Conservation (phyloP, 164 flowering plant species). For the Chloranthus sessilifolius region DNA sequence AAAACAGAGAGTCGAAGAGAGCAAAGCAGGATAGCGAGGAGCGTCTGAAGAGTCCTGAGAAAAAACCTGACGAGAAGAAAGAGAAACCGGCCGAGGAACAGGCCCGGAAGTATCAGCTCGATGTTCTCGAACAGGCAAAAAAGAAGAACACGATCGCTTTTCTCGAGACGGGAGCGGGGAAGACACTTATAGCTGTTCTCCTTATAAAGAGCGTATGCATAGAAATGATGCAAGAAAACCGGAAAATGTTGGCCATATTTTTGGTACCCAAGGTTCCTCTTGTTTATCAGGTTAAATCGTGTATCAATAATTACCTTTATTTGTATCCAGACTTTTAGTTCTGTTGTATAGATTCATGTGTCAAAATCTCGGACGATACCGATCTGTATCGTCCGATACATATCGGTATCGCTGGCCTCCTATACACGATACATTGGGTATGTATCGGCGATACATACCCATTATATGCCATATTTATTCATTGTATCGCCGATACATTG, state of each 20-base stretch:
- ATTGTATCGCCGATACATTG: too few species aligned
- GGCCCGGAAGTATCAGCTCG: slow-evolving; percentile 87
- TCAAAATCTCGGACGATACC: too few species aligned
- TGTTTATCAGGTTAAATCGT: slow-evolving; percentile 95
- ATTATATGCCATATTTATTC: too few species aligned
- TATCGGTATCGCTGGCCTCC: too few species aligned
- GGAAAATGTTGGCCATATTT: slow-evolving; percentile 89
- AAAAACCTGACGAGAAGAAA: slow-evolving; percentile 41
- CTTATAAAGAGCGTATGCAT: slow-evolving; percentile 66
- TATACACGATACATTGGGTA: too few species aligned
- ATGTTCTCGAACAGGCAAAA: slow-evolving; percentile 96
- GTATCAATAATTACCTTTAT: neutral
- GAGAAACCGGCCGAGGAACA: slow-evolving; percentile 68
- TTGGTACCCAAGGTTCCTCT: slow-evolving; percentile 97
- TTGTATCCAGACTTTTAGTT: too few species aligned
- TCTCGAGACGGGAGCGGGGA: slow-evolving; percentile 98
- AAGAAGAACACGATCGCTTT: slow-evolving; percentile 92
- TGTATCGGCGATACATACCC: too few species aligned
- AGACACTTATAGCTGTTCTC: slow-evolving; percentile 92
- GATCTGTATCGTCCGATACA: too few species aligned
- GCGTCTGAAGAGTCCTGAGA: slow-evolving; percentile 29
- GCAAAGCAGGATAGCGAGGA: slow-evolving; percentile 29
- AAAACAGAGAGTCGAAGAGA: slow-evolving; percentile 35
- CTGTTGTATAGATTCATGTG: too few species aligned
- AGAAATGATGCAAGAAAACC: slow-evolving; percentile 51